Base-by-base conservation (phyloP, 495 filamentous ascomycete genomes). In the Neurospora sp. region DNA sequence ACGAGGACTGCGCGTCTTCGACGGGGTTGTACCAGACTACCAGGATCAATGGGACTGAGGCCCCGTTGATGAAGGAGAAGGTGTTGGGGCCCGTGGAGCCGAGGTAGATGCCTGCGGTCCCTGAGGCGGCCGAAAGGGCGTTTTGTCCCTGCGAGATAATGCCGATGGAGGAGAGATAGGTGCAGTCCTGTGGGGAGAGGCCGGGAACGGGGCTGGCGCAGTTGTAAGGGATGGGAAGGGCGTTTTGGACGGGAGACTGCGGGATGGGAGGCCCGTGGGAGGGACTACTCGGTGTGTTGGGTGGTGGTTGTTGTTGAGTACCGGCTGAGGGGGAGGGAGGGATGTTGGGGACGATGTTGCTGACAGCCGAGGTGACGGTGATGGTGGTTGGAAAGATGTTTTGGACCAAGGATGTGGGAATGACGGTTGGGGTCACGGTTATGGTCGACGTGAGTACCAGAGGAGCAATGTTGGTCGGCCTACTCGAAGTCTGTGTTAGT, bases 61-160 rank as follows among this genome's bases (percentile, higher is more conserved):
- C 78, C n/a, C 69, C 70, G 71, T 81, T 81, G 70, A 75, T 70
- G 54, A 81, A 81, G 9, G 73, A 76, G 72, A 81, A 76, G 18
- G 72, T 75, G 75, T 79, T 81, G 71, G 79, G 78, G 0, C 78
- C 79, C 4, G 72, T 70, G 0, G 70, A 20, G 18, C 78, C 79
- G 54, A 79, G 75, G 75, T 77, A 81, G 41, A 79, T 78, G 42
- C 39, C 48, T 7, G 66, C 72, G 69, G 75, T 76, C 23, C 39
- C 48, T 10, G 66, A 71, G 72, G 75, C 76, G 44, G 72, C 62
- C 35, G 27, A 27, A 23, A 73, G 31, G 3, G 73, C 16, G 76
- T 81, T 81, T 14, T 39, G 38, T n/a, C 79, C 79, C 62, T 79
- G 79, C 18, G 42, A 73, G 39, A 44, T 14, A 41, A 81, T 74